Conservation (phyloP, 768 basidiomycete species). For the Amanita jacksonii region DNA sequence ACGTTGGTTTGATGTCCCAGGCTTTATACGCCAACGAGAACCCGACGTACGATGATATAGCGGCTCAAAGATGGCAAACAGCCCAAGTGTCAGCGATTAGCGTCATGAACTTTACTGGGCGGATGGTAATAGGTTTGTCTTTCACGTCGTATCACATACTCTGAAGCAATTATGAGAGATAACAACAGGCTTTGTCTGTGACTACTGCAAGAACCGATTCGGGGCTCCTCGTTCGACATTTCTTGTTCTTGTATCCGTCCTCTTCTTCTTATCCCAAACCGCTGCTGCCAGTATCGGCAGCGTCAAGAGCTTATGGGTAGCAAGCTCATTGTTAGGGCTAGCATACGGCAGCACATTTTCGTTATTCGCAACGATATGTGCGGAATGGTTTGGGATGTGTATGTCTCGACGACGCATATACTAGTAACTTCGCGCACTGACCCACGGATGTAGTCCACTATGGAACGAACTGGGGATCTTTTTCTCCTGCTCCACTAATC, state of each 20-base stretch:
- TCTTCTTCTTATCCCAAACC: slow-evolving; percentile 69
- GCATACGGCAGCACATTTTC: slow-evolving; percentile 71
- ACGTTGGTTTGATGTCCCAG: slow-evolving; percentile 70
- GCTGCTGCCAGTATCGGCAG: slow-evolving; percentile 46
- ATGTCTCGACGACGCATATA: no score
- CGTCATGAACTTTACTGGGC: slow-evolving; percentile 71
- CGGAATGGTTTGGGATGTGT: slow-evolving; percentile 90
- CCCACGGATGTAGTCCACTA: slow-evolving; percentile 37
- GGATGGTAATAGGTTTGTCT: slow-evolving; percentile 59
- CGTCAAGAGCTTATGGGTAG: slow-evolving; percentile 57
- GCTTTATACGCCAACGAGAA: slow-evolving; percentile 39
- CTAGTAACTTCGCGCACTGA: background rate
- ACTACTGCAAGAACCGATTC: slow-evolving; percentile 50
- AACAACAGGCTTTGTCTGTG: slow-evolving; percentile 51
- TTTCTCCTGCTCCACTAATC: slow-evolving; percentile 62
- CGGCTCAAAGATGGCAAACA: slow-evolving; percentile 69
- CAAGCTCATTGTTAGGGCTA: slow-evolving; percentile 43
- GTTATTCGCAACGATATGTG: slow-evolving; percentile 60
- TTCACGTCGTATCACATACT: background rate
- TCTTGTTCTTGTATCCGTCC: slow-evolving; percentile 51
- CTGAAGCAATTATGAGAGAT: background rate
- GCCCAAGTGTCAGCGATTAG: slow-evolving; percentile 79
- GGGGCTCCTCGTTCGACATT: slow-evolving; percentile 58
- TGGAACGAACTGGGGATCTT: slow-evolving; percentile 81
- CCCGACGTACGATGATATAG: slow-evolving; percentile 50